These are phyloP conservation scores for Leishmania major DNA, from an alignment of 208 protist species.

Conservation along the genomic window DNA sequence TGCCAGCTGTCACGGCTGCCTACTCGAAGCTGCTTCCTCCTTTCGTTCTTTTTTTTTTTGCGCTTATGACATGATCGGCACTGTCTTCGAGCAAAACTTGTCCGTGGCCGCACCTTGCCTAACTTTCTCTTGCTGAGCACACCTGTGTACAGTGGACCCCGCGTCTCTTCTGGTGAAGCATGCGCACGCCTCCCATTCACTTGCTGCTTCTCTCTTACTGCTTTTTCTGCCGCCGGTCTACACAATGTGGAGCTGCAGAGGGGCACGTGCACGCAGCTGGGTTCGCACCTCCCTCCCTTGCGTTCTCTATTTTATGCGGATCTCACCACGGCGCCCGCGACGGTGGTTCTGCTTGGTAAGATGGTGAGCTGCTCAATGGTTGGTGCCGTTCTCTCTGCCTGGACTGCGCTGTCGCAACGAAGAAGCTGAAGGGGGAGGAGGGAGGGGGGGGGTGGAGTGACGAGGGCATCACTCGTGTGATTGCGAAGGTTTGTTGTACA, in stretches of 20 bases:
- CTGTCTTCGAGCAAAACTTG: not conserved
- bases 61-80: not conserved
- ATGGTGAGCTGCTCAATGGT: not conserved
- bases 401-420: not conserved
- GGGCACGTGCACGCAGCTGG: not conserved
- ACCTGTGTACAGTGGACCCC: not conserved
- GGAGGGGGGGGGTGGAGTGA: not conserved
- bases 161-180: not conserved
- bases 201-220: not conserved
- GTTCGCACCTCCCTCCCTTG: not conserved
- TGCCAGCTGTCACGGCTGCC: not conserved
- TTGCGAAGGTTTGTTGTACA: not conserved
- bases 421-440: not conserved
- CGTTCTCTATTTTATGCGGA: not conserved
- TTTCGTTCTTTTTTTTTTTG: not conserved
- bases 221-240: not conserved
- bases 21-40: not conserved
- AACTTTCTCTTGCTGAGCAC: not conserved
- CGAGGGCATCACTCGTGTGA: not conserved
- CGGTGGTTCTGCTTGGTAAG: not conserved
- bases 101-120: not conserved
- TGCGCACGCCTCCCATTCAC: not conserved
- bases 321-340: not conserved
- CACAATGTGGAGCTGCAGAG: not conserved
- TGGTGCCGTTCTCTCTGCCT: not conserved